These are phyloP conservation scores for Phyllosticta citriasiana DNA, from an alignment of 2,329 filamentous ascomycete genomes.

Conservation along the genomic window DNA sequence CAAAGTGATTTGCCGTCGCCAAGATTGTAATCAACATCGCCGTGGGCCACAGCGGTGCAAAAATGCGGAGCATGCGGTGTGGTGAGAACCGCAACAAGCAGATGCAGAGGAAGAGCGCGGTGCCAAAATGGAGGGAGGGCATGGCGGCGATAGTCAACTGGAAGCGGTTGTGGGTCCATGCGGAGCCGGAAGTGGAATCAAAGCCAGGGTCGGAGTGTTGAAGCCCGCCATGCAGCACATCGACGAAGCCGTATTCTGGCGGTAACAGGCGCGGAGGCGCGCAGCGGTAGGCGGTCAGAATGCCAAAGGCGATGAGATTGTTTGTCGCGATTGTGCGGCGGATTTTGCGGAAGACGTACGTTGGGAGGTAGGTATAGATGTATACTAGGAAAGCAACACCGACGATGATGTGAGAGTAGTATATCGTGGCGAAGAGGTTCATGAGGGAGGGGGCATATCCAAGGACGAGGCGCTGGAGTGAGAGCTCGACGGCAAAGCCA, in stretches of 20 bases:
- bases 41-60: slow-evolving; percentile 35
- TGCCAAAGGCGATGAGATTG: slow-evolving; percentile 40
- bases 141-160: slow-evolving; percentile 41
- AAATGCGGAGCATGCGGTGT: slow-evolving; percentile 25
- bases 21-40: slow-evolving; percentile 35
- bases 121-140: slow-evolving; percentile 41
- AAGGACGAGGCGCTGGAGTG: slow-evolving; percentile 32
- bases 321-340: slow-evolving; percentile 40
- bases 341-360: slow-evolving; percentile 31
- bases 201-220: slow-evolving; percentile 5
- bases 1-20: slow-evolving; percentile 33
- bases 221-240: slow-evolving; percentile 29
- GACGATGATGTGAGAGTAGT: slow-evolving; percentile 38
- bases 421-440: slow-evolving; percentile 32
- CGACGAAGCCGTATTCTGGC: slow-evolving; percentile 37
- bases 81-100: slow-evolving; percentile 31
- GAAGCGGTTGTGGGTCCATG: slow-evolving; percentile 38
- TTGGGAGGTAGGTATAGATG: slow-evolving; percentile 31
- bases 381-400: slow-evolving; percentile 40
- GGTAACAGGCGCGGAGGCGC: slow-evolving; percentile 41
- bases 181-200: slow-evolving; percentile 11
- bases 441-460: slow-evolving; percentile 28
- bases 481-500: slow-evolving; percentile 32
- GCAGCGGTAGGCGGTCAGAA: slow-evolving; percentile 40
- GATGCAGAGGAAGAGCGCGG: slow-evolving; percentile 27